Conservation (phyloP, 768 basidiomycete genomes). For the Mycena filopes region DNA sequence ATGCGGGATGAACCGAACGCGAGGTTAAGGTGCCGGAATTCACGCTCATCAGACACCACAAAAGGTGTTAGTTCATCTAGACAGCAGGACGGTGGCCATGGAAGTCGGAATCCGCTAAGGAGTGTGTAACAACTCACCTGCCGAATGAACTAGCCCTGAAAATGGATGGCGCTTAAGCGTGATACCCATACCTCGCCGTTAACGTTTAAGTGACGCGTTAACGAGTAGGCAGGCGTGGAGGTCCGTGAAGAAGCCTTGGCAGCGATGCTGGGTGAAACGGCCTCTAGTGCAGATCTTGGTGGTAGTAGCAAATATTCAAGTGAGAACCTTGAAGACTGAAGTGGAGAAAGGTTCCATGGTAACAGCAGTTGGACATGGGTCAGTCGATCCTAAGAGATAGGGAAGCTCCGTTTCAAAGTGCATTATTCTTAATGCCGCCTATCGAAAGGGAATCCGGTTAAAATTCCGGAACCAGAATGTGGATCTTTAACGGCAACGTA, state of each 20-base stretch:
- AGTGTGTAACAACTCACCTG: constrained; percentile 92
- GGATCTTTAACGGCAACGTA: no score
- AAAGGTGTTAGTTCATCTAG: constrained; percentile 88
- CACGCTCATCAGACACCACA: constrained; percentile 88
- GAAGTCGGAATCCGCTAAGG: constrained; percentile 88
- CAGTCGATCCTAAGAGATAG: constrained; percentile 65
- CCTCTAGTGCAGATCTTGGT: constrained; percentile 90
- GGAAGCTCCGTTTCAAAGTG: no score
- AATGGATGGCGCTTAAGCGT: constrained; percentile 92
- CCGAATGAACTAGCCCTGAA: constrained; percentile 92
- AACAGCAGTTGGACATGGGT: constrained; percentile 89
- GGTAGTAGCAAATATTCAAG: constrained; percentile 91
- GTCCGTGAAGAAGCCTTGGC: constrained; percentile 83
- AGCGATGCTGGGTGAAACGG: constrained; percentile 78
- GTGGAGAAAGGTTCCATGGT: constrained; percentile 92
- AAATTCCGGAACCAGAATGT: no score
- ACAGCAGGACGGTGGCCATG: constrained; percentile 91
- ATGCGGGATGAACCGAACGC: constrained; percentile 77
- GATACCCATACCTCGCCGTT: constrained; percentile 87
- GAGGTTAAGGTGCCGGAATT: constrained; percentile 84
- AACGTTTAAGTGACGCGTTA: constrained; percentile 75
- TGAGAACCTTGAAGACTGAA: constrained; percentile 89
- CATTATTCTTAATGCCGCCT: no score
- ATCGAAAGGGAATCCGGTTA: no score
- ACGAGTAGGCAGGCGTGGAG: constrained; percentile 85